Percentiles rank a stretch among this genome's conserved stretches.
Conservation (phyloP, 2,329 filamentous ascomycete species). For the Venturia oleaginea region DNA sequence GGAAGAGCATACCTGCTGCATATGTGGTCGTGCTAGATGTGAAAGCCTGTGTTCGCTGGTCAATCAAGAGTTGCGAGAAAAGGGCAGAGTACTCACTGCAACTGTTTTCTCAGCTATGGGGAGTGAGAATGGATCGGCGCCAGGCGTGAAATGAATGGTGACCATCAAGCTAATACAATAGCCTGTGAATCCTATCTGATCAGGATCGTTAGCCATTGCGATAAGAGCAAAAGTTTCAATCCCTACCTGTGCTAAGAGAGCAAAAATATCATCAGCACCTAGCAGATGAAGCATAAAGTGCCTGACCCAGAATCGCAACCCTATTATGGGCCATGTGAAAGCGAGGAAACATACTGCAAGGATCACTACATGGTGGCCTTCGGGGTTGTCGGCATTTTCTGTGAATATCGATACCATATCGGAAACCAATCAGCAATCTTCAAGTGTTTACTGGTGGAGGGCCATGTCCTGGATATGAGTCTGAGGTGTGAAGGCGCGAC, state of each 20-base stretch:
- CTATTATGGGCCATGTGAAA: background rate
- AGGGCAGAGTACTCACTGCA: background rate
- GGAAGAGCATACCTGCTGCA: constrained; percentile 29
- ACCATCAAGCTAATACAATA: background rate
- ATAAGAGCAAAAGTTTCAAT: background rate
- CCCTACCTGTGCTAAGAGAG: background rate
- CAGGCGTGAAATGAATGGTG: background rate
- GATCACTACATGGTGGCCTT: background rate
- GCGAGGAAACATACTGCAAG: constrained; percentile 6
- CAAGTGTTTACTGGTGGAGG: background rate
- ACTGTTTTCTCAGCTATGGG: background rate
- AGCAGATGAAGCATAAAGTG: background rate
- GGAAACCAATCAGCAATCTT: background rate
- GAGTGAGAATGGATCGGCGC: background rate
- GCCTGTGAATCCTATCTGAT: background rate
- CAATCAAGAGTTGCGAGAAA: background rate
- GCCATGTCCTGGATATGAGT: background rate
- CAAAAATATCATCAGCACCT: background rate
- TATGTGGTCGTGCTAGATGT: constrained; percentile 19
- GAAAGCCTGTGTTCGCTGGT: background rate
- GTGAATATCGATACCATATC: background rate
- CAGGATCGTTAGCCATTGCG: background rate
- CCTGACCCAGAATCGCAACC: constrained; percentile 4
- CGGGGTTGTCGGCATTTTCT: background rate
- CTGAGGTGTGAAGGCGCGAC: background rate